Evolutionary conservation across 2,329 filamentous ascomycete species (phyloP).

Genomic region (Pseudocercospora fijiensis): DNA sequence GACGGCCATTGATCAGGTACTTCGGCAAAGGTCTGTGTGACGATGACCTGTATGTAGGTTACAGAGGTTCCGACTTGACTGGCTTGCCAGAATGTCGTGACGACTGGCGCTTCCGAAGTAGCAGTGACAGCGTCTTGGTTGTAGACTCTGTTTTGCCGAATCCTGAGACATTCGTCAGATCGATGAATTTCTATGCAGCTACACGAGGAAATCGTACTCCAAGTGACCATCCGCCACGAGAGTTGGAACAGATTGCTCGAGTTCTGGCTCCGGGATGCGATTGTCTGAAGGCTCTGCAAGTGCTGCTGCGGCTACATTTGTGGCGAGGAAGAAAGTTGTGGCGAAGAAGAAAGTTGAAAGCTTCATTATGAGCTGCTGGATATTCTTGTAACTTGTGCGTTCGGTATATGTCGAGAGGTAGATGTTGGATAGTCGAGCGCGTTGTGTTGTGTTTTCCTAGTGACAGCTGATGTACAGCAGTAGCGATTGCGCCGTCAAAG

Average conservation of each 20-base stretch:
- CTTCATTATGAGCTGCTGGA: conserved; percentile 1
- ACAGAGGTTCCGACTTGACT: conserved; percentile 19
- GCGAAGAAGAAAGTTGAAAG: not conserved
- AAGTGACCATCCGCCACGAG: not conserved
- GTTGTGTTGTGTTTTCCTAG: not conserved
- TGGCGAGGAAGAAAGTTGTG: not conserved
- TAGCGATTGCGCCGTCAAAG: not conserved
- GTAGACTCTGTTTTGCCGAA: conserved; percentile 22
- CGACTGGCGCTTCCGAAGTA: conserved; percentile 21
- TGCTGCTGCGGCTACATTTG: not conserved
- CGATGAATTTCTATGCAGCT: not conserved
- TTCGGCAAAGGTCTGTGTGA: conserved; percentile 36
- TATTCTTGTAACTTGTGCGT: not conserved
- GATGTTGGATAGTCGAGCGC: not conserved
- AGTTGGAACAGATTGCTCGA: not conserved
- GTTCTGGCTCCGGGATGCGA: not conserved
- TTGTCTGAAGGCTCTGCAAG: not conserved
- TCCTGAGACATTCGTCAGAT: conserved; percentile 13
- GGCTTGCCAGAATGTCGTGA: conserved; percentile 32
- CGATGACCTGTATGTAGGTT: conserved; percentile 32
- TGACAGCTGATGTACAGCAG: not conserved
- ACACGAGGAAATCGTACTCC: not conserved
- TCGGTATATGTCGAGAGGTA: not conserved
- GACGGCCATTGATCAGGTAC: conserved; percentile 33
- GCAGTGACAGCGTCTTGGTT: conserved; percentile 19